These are phyloP conservation scores for Hypholoma sublateritium DNA, from an alignment of 768 basidiomycete species.

Conservation along the genomic window DNA sequence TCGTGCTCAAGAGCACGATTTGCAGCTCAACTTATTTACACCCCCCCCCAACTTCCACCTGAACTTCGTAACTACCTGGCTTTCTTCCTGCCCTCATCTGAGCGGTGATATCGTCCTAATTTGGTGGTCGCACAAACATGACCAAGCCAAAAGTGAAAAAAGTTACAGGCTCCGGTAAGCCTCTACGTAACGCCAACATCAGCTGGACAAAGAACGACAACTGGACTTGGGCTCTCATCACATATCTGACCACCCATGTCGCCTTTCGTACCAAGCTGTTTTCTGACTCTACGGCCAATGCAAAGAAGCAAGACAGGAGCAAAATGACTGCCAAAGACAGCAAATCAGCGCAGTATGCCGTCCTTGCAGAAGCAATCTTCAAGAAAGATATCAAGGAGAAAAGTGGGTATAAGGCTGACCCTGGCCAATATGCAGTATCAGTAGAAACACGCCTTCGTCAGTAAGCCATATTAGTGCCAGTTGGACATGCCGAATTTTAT, in stretches of 20 bases:
- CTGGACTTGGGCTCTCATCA: constrained; percentile 15
- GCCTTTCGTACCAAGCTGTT: constrained; percentile 20
- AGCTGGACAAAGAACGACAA: constrained; percentile 14
- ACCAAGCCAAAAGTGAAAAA: neutral
- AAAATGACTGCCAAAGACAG: constrained; percentile 22
- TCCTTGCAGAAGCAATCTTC: constrained; percentile 23
- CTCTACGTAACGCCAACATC: constrained; percentile 3
- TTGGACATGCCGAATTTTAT: no score
- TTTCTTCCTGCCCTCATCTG: neutral
- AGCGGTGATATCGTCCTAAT: neutral
- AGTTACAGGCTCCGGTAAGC: neutral
- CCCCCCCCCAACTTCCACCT: neutral
- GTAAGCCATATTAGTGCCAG: neutral
- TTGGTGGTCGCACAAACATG: neutral
- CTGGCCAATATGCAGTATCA: constrained; percentile 10
- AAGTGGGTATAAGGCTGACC: constrained; percentile 10
- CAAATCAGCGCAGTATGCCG: constrained; percentile 12
- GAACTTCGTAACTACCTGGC: no score
- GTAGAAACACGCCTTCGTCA: constrained; percentile 20
- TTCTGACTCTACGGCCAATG: constrained; percentile 25
- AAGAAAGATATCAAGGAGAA: constrained; percentile 12
- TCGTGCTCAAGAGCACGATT: constrained; percentile 11
- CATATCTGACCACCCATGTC: constrained; percentile 18
- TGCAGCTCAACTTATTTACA: constrained; percentile 4
- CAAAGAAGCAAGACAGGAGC: constrained; percentile 17